Conservation (phyloP, 2,329 filamentous ascomycete genomes). For the Claviceps sp. region DNA sequence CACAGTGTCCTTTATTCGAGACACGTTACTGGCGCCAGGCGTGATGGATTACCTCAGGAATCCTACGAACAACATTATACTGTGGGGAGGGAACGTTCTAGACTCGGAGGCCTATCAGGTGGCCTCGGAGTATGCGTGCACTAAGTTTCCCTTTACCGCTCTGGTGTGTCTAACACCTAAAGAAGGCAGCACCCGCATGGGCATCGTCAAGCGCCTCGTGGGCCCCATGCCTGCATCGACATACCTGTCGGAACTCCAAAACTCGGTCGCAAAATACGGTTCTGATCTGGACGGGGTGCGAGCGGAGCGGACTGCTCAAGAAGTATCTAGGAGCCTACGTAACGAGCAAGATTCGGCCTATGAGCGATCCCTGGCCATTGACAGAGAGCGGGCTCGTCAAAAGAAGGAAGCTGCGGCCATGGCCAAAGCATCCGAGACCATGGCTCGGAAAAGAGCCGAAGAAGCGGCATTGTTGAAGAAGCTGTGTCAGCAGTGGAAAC, state of each 20-base stretch:
- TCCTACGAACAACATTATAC: conserved; percentile 61
- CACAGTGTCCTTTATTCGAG: conserved; percentile 64
- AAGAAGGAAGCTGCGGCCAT: conserved; percentile 62
- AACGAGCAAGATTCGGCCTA: conserved; percentile 88
- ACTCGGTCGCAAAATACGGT: conserved; percentile 62
- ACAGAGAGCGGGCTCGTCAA: conserved; percentile 70
- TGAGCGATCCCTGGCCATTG: conserved; percentile 76
- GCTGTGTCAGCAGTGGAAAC: conserved; percentile 54
- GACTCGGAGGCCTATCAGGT: conserved; percentile 94
- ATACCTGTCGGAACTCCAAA: conserved; percentile 64
- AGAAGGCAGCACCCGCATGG: conserved; percentile 78
- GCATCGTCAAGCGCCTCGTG: conserved; percentile 64
- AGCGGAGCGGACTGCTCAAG: conserved; percentile 64
- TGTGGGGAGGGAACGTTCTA: conserved; percentile 88
- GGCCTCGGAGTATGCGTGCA: conserved; percentile 72
- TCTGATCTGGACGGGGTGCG: conserved; percentile 61
- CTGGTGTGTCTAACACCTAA: conserved; percentile 79
- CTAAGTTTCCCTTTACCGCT: conserved; percentile 83
- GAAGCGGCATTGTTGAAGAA: conserved; percentile 38
- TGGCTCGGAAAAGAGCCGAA: conserved; percentile 45
- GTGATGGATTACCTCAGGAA: conserved; percentile 63
- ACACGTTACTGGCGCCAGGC: conserved; percentile 66
- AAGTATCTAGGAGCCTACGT: conserved; percentile 68
- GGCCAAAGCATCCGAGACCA: conserved; percentile 53
- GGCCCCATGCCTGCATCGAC: conserved; percentile 57